Evolutionary conservation across 2,329 filamentous ascomycete species (phyloP).

Genomic region (Pseudogymnoascus sp.): DNA sequence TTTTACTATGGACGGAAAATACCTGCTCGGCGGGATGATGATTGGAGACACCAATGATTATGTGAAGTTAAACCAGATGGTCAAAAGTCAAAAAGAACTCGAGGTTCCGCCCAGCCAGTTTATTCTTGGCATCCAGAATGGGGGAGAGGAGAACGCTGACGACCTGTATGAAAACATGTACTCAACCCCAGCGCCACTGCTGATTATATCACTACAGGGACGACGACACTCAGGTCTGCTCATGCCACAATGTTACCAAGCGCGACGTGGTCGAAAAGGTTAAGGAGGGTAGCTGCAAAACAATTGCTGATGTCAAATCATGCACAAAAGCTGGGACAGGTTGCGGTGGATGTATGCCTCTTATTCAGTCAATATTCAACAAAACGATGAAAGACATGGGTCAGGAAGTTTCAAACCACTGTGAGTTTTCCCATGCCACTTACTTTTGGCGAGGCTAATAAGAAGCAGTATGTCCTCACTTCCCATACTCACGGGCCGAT

Average conservation of each 20-base stretch:
- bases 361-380: slow-evolving; percentile 86
- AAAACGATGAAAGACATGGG: slow-evolving; percentile 79
- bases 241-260: slow-evolving; percentile 87
- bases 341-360: slow-evolving; percentile 82
- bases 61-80: slow-evolving; percentile 78
- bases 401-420: slow-evolving; percentile 75
- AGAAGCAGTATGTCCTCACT: slow-evolving; percentile 61
- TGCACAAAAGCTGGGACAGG: slow-evolving; percentile 90
- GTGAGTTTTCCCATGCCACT: slow-evolving; percentile 24
- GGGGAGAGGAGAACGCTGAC: slow-evolving; percentile 64
- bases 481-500: slow-evolving; percentile 74
- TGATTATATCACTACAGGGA: slow-evolving; percentile 28
- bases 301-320: slow-evolving; percentile 72
- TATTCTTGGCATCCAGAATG: slow-evolving; percentile 69
- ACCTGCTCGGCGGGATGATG: slow-evolving; percentile 93
- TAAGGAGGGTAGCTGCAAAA: slow-evolving; percentile 73
- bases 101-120: slow-evolving; percentile 74
- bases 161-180: slow-evolving; percentile 38
- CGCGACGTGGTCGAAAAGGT: slow-evolving; percentile 65
- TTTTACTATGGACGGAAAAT: slow-evolving; percentile 83
- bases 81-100: slow-evolving; percentile 72
- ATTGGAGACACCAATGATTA: slow-evolving; percentile 89
- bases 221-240: slow-evolving; percentile 84
- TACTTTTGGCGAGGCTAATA: neutral
- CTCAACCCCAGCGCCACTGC: neutral